phyloP scores from a whole-genome alignment of 495 filamentous ascomycete species.

The Neurospora discreta region DNA sequence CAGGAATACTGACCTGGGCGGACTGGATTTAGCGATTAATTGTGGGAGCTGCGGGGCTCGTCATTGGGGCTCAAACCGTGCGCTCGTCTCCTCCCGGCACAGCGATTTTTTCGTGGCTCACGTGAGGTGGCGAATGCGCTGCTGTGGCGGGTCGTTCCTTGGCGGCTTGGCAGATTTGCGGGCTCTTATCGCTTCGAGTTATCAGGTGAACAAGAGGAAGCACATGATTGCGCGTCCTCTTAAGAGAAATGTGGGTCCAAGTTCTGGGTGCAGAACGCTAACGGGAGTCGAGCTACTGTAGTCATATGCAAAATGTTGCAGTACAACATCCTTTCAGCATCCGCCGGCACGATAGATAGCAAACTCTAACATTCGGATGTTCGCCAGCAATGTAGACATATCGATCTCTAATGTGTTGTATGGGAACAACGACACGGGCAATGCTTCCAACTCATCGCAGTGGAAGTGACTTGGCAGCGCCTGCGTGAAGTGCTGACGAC shows the following conservation, averaged over 20 bases:
- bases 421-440: background rate
- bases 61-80: slow-evolving; percentile 15
- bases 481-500: background rate
- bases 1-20: slow-evolving; percentile 7
- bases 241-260: background rate
- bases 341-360: background rate
- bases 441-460: background rate
- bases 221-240: background rate
- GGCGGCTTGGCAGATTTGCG: background rate
- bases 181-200: background rate
- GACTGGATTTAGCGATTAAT: slow-evolving; percentile 7
- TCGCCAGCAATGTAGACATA: background rate
- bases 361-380: background rate
- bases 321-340: background rate
- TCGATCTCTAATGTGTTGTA: background rate
- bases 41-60: slow-evolving; percentile 19
- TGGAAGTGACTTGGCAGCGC: background rate
- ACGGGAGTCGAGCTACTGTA: too few relatives aligned
- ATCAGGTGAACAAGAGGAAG: background rate
- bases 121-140: background rate
- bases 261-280: background rate
- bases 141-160: background rate
- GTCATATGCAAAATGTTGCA: background rate
- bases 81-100: background rate
- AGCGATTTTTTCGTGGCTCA: background rate